A percentile compares a stretch with the other conserved stretches of the same genome.
Conservation (phyloP, 129 eudicot species). For the Saposhnikovia divaricata region DNA sequence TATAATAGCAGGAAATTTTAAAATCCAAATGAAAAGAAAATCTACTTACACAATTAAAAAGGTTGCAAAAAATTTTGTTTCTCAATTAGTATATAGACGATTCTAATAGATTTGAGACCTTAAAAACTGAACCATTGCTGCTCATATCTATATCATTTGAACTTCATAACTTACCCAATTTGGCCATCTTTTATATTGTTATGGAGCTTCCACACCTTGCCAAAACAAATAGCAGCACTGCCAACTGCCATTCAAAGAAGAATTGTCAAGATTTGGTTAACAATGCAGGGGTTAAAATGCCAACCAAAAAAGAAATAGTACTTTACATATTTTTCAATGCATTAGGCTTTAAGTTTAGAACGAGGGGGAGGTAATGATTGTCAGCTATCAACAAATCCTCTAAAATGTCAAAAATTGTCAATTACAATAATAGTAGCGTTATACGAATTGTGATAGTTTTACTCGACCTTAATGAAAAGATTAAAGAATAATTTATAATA, state of each 20-base stretch:
- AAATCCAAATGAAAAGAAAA: too few species aligned
- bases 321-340: not conserved
- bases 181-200: conserved; percentile 87
- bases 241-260: conserved; percentile 49
- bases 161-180: conserved; percentile 53
- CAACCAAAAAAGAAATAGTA: not conserved
- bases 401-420: not conserved
- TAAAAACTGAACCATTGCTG: too few species aligned
- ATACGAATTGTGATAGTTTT: not conserved
- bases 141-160: not conserved
- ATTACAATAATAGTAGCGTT: not conserved
- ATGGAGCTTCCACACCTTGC: conserved; percentile 93
- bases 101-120: too few species aligned
- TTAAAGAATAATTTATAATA: not conserved
- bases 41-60: too few species aligned
- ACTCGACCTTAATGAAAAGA: not conserved
- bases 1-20: too few species aligned
- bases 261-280: conserved; percentile 15
- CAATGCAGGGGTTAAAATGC: not conserved
- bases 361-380: too few species aligned
- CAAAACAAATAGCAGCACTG: conserved; percentile 84
- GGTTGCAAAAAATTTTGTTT: too few species aligned
- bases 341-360: not conserved
- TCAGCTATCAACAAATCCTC: not conserved
- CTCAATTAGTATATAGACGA: too few species aligned